Conservation (phyloP, 2,329 filamentous ascomycete genomes). For the Talaromyces albobiverticillius region DNA sequence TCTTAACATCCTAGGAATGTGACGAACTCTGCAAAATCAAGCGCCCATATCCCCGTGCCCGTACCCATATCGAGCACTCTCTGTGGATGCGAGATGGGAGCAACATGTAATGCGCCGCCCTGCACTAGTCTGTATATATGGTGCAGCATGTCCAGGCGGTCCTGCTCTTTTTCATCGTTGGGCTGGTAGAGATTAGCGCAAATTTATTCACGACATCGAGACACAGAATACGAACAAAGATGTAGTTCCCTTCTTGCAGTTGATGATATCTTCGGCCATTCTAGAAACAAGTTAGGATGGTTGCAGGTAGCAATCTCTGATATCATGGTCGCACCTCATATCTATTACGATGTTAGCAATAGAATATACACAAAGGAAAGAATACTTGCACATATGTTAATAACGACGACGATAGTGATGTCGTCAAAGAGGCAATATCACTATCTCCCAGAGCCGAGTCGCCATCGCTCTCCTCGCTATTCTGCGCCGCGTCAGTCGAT, state of each 20-base stretch:
- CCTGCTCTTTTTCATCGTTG: slow-evolving; percentile 34
- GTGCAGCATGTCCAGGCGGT: slow-evolving; percentile 32
- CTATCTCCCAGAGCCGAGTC: background rate
- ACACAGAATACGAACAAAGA: slow-evolving; percentile 16
- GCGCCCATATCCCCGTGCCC: slow-evolving; percentile 16
- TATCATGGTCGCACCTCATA: slow-evolving; percentile 5
- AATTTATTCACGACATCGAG: background rate
- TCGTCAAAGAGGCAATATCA: background rate
- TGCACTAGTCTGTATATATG: slow-evolving; percentile 29
- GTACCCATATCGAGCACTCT: slow-evolving; percentile 38
- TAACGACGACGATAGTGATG: background rate
- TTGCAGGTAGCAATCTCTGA: background rate
- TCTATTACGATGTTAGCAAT: background rate
- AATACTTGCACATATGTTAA: background rate
- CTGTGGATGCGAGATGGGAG: slow-evolving; percentile 24
- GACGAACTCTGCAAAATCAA: slow-evolving; percentile 34
- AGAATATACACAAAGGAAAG: background rate
- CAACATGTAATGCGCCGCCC: slow-evolving; percentile 26
- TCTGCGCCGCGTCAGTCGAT: background rate
- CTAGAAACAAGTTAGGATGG: slow-evolving; percentile 11
- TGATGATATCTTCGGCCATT: slow-evolving; percentile 24
- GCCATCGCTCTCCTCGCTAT: background rate
- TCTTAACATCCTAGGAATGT: background rate
- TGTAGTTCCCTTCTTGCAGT: slow-evolving; percentile 21
- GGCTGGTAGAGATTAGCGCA: slow-evolving; percentile 19